phyloP scores from a whole-genome alignment of 257 asterid genomes.

The Fraxinus cuspidata region DNA sequence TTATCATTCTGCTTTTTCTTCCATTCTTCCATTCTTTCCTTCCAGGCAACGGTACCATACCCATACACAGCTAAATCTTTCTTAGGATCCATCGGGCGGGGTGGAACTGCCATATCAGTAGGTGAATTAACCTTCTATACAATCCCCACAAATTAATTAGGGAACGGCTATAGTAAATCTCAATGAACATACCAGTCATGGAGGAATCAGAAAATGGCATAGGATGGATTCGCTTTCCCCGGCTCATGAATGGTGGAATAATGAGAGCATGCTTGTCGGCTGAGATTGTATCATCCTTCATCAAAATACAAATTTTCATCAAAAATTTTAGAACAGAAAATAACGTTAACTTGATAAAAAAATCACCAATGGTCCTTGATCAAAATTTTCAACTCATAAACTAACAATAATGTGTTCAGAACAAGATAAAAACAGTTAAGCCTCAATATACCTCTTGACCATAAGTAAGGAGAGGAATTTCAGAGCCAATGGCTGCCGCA shows the following conservation, averaged over 20 bases:
- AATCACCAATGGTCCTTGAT: too few relatives aligned
- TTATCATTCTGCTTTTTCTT: slow-evolving; percentile 85
- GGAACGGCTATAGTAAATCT: neutral
- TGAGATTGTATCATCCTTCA: slow-evolving; percentile 54
- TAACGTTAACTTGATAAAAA: too few relatives aligned
- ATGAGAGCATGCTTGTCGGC: slow-evolving; percentile 60
- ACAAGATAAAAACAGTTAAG: slow-evolving; percentile 20
- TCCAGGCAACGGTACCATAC: slow-evolving; percentile 96
- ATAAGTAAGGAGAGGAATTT: slow-evolving; percentile 90
- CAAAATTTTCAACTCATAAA: neutral
- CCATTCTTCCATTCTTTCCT: slow-evolving; percentile 99
- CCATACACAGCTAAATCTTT: slow-evolving; percentile 95
- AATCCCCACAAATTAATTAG: slow-evolving; percentile 10
- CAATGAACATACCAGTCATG: slow-evolving; percentile 57
- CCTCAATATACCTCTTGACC: slow-evolving; percentile 77
- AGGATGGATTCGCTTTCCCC: slow-evolving; percentile 55
- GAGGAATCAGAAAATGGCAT: slow-evolving; percentile 70
- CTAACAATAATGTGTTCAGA: neutral
- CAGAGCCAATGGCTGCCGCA: slow-evolving; percentile 59
- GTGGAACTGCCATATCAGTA: slow-evolving; percentile 60
- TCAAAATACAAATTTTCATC: slow-evolving; percentile 18
- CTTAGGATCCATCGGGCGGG: slow-evolving; percentile 97
- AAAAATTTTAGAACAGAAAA: too few relatives aligned
- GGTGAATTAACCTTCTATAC: slow-evolving; percentile 11
- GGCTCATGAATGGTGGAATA: slow-evolving; percentile 49